These are phyloP conservation scores for Fusarium sp. DNA, from an alignment of 2,329 filamentous ascomycete genomes.

Conservation along the genomic window DNA sequence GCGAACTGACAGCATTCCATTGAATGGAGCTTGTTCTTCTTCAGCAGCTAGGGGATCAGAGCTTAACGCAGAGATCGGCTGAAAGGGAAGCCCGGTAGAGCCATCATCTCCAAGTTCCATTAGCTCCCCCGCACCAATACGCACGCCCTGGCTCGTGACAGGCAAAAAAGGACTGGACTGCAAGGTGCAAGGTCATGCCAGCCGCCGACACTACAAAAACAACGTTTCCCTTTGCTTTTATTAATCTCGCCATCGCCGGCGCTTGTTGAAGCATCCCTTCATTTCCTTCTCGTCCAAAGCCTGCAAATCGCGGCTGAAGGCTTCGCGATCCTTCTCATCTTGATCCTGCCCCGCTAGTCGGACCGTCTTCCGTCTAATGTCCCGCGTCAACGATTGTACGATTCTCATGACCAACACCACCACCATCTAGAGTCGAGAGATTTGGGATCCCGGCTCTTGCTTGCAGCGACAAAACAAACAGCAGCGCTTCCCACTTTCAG, in stretches of 20 bases:
- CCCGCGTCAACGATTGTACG: slow-evolving; percentile 28
- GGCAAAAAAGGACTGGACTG: slow-evolving; percentile 11
- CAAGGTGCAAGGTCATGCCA: not conserved
- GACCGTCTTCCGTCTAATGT: slow-evolving; percentile 29
- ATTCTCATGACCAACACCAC: slow-evolving; percentile 14
- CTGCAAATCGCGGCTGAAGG: not conserved
- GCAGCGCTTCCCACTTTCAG: slow-evolving; percentile 12
- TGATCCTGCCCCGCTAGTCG: slow-evolving; percentile 26
- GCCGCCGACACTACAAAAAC: slow-evolving; percentile 16
- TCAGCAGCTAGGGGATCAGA: not conserved
- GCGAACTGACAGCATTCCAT: slow-evolving; percentile 6
- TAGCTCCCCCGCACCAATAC: slow-evolving; percentile 30
- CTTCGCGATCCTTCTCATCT: not conserved
- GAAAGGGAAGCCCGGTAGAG: not conserved
- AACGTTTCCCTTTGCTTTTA: slow-evolving; percentile 12
- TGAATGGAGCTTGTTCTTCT: not conserved
- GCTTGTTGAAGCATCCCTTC: not conserved
- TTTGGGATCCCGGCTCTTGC: slow-evolving; percentile 13
- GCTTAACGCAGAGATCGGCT: not conserved
- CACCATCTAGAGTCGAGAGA: slow-evolving; percentile 19
- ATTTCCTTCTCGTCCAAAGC: not conserved
- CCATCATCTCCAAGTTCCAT: not conserved
- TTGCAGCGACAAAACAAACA: not conserved
- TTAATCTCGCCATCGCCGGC: slow-evolving; percentile 21
- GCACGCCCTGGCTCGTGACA: slow-evolving; percentile 33